Evolutionary conservation across 495 filamentous ascomycete species (phyloP), one percentile per base, ranked within the genome.

Genomic region (Daldinia childiae): DNA sequence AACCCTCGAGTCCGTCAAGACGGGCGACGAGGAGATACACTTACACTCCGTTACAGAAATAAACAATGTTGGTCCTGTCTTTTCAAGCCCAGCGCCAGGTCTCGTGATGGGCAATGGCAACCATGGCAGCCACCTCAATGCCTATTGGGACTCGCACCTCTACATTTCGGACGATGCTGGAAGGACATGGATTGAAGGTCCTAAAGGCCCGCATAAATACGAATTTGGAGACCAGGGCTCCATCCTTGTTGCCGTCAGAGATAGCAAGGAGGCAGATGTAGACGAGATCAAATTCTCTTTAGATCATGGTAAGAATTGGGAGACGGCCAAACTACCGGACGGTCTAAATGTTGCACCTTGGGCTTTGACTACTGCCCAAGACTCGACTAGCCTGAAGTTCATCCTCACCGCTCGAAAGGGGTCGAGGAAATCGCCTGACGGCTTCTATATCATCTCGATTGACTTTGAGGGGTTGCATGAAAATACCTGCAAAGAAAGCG

Each of bases 131-230:
- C 81, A 86, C 68, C 86, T 98, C 1, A 82, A 88, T 43, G 71
- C 82, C 12, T 83, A 82, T 64, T 91, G 90, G 68, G 82, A 82
- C 1, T 85, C 91, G 26, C 86, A 92, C 76, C 86, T 97, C 2
- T 99, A 89, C 71, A 87, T 98, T 41, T 98, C 95, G 1, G 93
- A 97, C 68, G 91, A 98, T 79, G 95, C 93, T 4, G 95, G 95
- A 41, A 76, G 90, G 62, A 97, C 89, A 12, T 99, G 95, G 95
- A 85, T 72, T 6, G 80, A 84, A 69, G 92, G 89, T 1, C 84
- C 90, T 6, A 82, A 94, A 21, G 90, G 90, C n/a, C 90, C 94
- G 5, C 93, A 98, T 78, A 95, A 92, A 76, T 98, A 97, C 79
- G 93, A 97, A 74, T 94, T 98, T 79, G 95, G 95, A 30, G 94